Evolutionary conservation across 768 basidiomycete species (phyloP).

Genomic region (Calocera cornea): DNA sequence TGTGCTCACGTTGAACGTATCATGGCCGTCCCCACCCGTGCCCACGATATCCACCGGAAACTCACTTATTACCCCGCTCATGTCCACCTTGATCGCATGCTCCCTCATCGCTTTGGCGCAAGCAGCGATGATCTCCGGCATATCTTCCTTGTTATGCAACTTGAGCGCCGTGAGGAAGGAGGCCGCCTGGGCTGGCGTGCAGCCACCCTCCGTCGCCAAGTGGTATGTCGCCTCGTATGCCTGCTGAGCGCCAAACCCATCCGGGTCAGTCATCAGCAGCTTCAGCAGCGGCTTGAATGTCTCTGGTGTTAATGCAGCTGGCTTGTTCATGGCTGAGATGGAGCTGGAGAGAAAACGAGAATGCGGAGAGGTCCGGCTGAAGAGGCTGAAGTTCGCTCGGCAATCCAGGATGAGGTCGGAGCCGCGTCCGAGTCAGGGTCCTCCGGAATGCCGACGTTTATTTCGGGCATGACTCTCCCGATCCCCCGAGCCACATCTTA

Average conservation of each 20-base stretch:
- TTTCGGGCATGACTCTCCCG: not conserved
- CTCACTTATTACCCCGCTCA: not conserved
- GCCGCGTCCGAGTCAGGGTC: conserved; percentile 3
- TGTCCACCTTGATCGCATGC: conserved; percentile 45
- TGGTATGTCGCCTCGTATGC: not conserved
- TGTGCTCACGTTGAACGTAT: conserved; percentile 94
- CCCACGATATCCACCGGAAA: conserved; percentile 67
- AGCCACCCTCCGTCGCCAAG: conserved; percentile 25
- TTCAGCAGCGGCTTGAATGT: not conserved
- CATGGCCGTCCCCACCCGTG: conserved; percentile 88
- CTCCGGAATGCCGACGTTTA: not conserved
- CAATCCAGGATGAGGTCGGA: not conserved
- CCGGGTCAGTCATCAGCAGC: not conserved
- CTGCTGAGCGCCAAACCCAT: not conserved
- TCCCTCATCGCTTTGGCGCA: conserved; percentile 61
- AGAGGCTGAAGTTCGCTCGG: not conserved
- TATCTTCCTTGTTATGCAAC: conserved; percentile 58
- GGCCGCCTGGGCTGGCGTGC: conserved; percentile 65
- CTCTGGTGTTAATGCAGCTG: not conserved
- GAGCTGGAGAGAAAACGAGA: not conserved
- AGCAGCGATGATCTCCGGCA: conserved; percentile 62
- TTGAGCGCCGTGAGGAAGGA: conserved; percentile 82
- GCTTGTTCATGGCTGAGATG: not conserved
- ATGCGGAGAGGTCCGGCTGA: not conserved
- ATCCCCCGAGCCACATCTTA: not conserved